A percentile compares a stretch with the other conserved stretches of the same genome.
These are phyloP conservation scores for Metschnikowia drakensbergensis DNA, from an alignment of 805 yeast genomes.

Conservation along the genomic window DNA sequence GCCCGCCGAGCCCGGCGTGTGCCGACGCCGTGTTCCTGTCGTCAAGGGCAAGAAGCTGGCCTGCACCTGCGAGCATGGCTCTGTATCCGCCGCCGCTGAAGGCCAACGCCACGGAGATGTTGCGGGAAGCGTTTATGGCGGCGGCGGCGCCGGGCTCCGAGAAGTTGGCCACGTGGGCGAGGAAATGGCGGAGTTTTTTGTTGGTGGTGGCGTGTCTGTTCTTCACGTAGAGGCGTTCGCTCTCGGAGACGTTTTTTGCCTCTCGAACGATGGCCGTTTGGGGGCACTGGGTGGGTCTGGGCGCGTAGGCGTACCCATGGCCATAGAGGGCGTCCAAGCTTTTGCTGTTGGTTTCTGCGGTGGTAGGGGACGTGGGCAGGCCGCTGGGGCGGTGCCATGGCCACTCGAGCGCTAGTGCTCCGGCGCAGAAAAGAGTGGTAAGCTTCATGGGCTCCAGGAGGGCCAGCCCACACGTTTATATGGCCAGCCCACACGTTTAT, in stretches of 20 bases:
- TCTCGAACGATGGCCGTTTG: constrained; percentile 22
- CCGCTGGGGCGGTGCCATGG: constrained; percentile 17
- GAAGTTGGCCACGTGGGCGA: constrained; percentile 28
- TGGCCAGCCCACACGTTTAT: neutral
- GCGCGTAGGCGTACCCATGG: constrained; percentile 26
- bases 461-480: neutral
- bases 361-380: too few relatives aligned
- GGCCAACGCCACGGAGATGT: constrained; percentile 29
- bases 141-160: constrained; percentile 32
- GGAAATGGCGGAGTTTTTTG: constrained; percentile 25
- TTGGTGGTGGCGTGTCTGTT: constrained; percentile 29
- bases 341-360: neutral
- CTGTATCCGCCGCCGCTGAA: constrained; percentile 37
- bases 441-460: neutral
- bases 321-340: constrained; percentile 6
- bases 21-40: constrained; percentile 1
- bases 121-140: constrained; percentile 19
- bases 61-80: constrained; percentile 31
- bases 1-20: constrained; percentile 10
- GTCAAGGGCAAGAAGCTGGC: constrained; percentile 15
- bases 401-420: constrained; percentile 18
- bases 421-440: neutral
- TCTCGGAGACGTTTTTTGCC: constrained; percentile 23
- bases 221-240: constrained; percentile 27
- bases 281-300: constrained; percentile 31